Base-by-base conservation (phyloP, 169 alveolate species). In the Plasmodium cynomolgi region DNA sequence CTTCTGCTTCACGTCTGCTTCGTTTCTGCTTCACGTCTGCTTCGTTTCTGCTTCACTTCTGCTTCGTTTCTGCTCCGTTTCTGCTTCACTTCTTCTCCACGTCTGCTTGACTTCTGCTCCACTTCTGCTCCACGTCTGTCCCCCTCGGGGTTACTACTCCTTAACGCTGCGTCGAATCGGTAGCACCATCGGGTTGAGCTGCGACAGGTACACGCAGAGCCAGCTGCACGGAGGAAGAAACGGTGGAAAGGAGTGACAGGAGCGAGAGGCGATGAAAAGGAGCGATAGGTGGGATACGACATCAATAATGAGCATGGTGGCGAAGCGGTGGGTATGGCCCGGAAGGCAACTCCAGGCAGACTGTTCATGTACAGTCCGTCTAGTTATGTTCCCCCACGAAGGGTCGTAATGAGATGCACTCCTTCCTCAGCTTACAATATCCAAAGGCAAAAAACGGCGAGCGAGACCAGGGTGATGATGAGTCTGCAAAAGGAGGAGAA, bases 371-470 rank as follows among this genome's bases (percentile, higher is more conserved):
- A 41, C 50, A 41, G 50, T 41, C 50, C 50, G 50, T 41, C 50
- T 15, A 41, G 50, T 41, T 41, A 41, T 8, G 50, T 41, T 3
- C 0, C 3, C 50, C 50, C 50, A 8, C 15, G 13, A 41, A 41
- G 15, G 50, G 50, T 1, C 50, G 50, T 41, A 47, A 11, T 7
- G 5, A 1, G 58, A 47, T 13, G 58, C 58, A 2, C 58, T 47
- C n/a, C n/a, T n/a, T 41, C 58, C 50, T 68, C n/a, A 3, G n/a
- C 94, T 80, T 90, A 90, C 94, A 90, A 80, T 80, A 90, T 90
- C 94, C 94, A 90, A 47, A 90, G 47, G 71, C 94, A 90, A 31
- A 90, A 90, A 15, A 90, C 94, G 8, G 94, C 88, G 58, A 90
- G 33, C 5, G 94, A 80, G 31, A 90, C 94, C 56, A 90, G 81